phyloP scores from a whole-genome alignment of 768 basidiomycete species.

The Leccinum boreale region DNA sequence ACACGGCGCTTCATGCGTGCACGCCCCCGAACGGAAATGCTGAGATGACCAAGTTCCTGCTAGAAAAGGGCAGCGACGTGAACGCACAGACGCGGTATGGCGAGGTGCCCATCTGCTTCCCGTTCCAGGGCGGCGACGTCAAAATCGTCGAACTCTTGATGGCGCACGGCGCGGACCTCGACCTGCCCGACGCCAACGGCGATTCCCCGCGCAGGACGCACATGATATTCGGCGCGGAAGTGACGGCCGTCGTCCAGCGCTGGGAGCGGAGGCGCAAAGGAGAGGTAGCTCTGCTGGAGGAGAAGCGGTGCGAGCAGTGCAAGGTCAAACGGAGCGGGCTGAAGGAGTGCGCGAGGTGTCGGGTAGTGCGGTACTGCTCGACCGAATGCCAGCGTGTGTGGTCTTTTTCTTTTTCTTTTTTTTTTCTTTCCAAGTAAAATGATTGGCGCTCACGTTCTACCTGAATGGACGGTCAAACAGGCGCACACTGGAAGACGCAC shows the following conservation, averaged over 20 bases:
- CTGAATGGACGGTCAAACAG: slow-evolving; percentile 25
- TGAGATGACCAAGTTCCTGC: slow-evolving; percentile 36
- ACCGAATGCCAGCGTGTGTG: slow-evolving; percentile 51
- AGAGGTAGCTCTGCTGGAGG: slow-evolving; percentile 39
- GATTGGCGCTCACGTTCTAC: not conserved
- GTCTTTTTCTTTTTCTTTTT: not conserved
- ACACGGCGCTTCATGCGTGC: slow-evolving; percentile 47
- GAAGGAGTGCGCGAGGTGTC: slow-evolving; percentile 44
- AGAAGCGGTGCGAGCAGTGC: slow-evolving; percentile 43
- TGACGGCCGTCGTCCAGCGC: slow-evolving; percentile 41
- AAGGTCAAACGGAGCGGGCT: slow-evolving; percentile 29
- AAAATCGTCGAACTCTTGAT: slow-evolving; percentile 42
- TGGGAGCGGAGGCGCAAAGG: slow-evolving; percentile 49
- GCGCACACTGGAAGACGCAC: slow-evolving; percentile 45
- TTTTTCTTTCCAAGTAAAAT: not conserved
- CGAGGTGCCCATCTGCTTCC: slow-evolving; percentile 37
- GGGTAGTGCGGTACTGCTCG: slow-evolving; percentile 50
- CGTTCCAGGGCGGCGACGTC: slow-evolving; percentile 34
- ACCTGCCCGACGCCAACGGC: slow-evolving; percentile 39
- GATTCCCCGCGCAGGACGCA: slow-evolving; percentile 31
- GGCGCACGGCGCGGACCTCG: slow-evolving; percentile 47
- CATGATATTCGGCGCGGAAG: slow-evolving; percentile 38
- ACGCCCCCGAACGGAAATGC: slow-evolving; percentile 24
- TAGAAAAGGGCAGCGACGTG: slow-evolving; percentile 47
- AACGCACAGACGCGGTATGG: slow-evolving; percentile 50